Base-by-base conservation (phyloP, 768 basidiomycete genomes). In the Tylopilus subfusipes region DNA sequence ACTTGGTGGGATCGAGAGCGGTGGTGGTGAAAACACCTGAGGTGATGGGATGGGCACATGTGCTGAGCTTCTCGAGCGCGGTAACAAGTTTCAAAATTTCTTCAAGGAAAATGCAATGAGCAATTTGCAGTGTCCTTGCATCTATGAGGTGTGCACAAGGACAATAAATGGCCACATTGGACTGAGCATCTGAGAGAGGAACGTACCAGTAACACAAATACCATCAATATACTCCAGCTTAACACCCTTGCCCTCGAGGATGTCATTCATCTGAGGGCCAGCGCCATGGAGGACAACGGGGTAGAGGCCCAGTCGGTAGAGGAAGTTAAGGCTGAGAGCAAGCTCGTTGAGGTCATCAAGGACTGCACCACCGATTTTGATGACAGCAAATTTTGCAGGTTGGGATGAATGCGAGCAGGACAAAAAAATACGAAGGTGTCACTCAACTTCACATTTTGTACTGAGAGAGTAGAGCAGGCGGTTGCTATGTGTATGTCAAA, bases 1-100 rank as follows among this genome's bases (percentile, higher is more conserved):
- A 99, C 73, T 96, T 98, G 38, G 86, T 83, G 68, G 90, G 83
- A 78, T 98, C 94, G 59, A 98, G 88, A 74, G 93, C 96, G 67
- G 95, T 93, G 50, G 96, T 96, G n/a, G 91, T 91, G 76, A 99
- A 99, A 59, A 99, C 93, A 27, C 97, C 97, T n/a, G 92, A 94
- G 29, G 93, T 97, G 69, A 99, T 98, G 21, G 97, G 97, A 24
- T 97, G 89, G 21, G 97, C 96, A 55, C 97, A 90, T 6, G 95
- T 96, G 50, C 97, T 97, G 42, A 98, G 86, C 60, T 85, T 85
- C 72, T 99, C 97, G 54, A 99, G 82, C 0, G 95, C 93, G 24
- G 80, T 82, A 27, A 98, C 95, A 59, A 99, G 88, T 68, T 90
- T 93, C 62, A 98, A 79, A 73, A 98, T 99, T 75, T 98, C 93